Evolutionary conservation across 495 filamentous ascomycete species (phyloP), one percentile per base, ranked within the genome.

Genomic region (Xylaria cubensis): DNA sequence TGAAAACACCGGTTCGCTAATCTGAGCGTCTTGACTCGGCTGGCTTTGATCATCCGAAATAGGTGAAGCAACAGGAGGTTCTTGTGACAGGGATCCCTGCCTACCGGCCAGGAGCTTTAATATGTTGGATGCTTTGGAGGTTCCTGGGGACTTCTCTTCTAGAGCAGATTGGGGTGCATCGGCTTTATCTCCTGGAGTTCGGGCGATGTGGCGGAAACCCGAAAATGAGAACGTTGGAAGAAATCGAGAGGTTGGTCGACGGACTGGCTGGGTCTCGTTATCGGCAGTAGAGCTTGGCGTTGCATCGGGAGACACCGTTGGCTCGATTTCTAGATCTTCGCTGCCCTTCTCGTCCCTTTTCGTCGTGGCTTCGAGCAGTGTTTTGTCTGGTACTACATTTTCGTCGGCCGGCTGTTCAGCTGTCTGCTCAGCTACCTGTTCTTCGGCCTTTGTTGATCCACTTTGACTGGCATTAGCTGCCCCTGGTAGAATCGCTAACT

Each of bases 311-410:
- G 46, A 50, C 12, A 24, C n/a, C 15, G 69, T 50, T 4, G 69
- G 21, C 48, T 70, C 76, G 26, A 48, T 55, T 34, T 76, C 73
- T 50, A 67, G 51, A 42, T 64, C 32, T 61, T 77, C 59, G 55
- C 71, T 74, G 10, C 39, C 73, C 68, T 73, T 75, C 55, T 74
- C 75, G 58, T 72, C 67, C 71, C 74, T 78, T 61, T 76, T 76
- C 13, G 72, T 58, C 5, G 32, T 29, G 48, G 26, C 3, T 34
- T 71, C 69, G 44, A 62, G 59, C 24, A 51, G 3, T 42, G 24
- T 24, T 24, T 71, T 50, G 36, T 41, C 26, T 26, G 4, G 61
- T 48, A n/a, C 10, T 53, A 39, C 24, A 44, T 64, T n/a, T 34
- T 67, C 26, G 21, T 26, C 9, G 17, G 46, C 64, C 21, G 64